These are phyloP conservation scores for Hypoxylon sp. DNA, from an alignment of 2,329 filamentous ascomycete genomes.

Conservation along the genomic window DNA sequence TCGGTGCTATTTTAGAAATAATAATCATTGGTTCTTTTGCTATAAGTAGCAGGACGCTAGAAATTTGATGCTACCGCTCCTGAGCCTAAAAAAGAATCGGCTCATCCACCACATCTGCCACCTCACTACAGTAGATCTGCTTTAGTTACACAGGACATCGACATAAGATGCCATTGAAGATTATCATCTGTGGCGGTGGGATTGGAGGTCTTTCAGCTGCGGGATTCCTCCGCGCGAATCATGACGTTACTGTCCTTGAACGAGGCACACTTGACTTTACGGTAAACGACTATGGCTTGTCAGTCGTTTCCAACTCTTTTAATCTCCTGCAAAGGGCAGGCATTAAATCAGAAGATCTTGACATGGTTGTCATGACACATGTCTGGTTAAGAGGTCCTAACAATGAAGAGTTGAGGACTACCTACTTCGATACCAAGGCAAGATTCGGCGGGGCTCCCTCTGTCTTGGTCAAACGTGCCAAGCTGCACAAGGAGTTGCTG, in stretches of 20 bases:
- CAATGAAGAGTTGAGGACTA: constrained; percentile 41
- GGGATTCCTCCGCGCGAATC: constrained; percentile 46
- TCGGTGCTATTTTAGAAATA: neutral
- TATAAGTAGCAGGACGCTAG: neutral
- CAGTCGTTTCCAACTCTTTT: constrained; percentile 46
- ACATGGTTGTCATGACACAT: constrained; percentile 46
- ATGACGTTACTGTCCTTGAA: constrained; percentile 48
- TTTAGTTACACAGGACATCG: no score
- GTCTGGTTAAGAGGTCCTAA: constrained; percentile 39
- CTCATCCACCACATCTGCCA: neutral
- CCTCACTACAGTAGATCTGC: neutral
- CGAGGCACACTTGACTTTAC: constrained; percentile 42
- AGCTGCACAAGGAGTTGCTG: constrained; percentile 43
- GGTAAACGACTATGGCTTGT: constrained; percentile 45
- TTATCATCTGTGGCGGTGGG: constrained; percentile 47
- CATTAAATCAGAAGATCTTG: constrained; percentile 41
- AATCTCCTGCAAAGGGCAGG: constrained; percentile 45
- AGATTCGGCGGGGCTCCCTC: constrained; percentile 42
- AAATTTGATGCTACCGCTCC: neutral
- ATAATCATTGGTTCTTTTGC: neutral
- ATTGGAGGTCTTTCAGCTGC: constrained; percentile 48
- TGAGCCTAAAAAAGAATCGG: neutral
- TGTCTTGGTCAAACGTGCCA: constrained; percentile 44
- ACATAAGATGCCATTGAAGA: constrained; percentile 41
- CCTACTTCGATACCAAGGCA: constrained; percentile 44